Conservation (phyloP, 108 stramenopile genomes). For the Nannochloropsis salina region DNA sequence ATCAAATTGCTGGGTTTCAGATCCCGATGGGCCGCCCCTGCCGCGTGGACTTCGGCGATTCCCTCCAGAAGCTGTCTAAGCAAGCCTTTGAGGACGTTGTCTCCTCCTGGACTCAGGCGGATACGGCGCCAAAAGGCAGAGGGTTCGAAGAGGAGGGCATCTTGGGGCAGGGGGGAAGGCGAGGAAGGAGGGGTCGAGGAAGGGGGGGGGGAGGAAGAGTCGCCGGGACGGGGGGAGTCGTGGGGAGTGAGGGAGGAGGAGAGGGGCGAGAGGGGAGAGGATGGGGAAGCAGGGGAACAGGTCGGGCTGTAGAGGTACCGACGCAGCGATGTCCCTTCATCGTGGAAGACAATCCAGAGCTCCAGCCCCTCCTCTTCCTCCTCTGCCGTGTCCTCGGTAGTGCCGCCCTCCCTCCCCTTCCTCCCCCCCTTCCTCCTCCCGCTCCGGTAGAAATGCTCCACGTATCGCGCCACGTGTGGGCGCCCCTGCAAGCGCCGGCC, state of each 20-base stretch:
- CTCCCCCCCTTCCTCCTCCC: background rate
- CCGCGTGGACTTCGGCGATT: background rate
- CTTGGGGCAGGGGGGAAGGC: background rate
- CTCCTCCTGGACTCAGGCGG: constrained; percentile 38
- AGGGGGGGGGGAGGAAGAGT: background rate
- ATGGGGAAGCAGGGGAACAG: background rate
- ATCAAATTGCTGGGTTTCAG: constrained; percentile 2
- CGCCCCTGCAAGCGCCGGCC: background rate
- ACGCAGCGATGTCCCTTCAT: constrained; percentile 51
- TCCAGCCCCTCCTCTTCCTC: constrained; percentile 28
- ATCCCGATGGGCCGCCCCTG: background rate
- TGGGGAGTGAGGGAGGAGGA: no score
- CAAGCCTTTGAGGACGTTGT: background rate
- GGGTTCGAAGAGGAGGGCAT: constrained; percentile 13
- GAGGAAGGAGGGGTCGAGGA: background rate
- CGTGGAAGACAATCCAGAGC: constrained; percentile 55
- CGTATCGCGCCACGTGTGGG: constrained; percentile 37
- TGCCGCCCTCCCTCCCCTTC: background rate
- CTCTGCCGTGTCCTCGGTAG: background rate
- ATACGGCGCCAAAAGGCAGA: constrained; percentile 45
- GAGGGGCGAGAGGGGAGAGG: no score
- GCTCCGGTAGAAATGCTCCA: constrained; percentile 46
- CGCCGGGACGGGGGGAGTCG: no score
- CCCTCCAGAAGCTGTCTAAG: background rate
- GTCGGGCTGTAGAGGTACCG: constrained; percentile 46